A percentile compares a stretch with the other conserved stretches of the same genome.
Evolutionary conservation across 805 yeast genomes (phyloP).

Genomic region (Danielia reshetovae): DNA sequence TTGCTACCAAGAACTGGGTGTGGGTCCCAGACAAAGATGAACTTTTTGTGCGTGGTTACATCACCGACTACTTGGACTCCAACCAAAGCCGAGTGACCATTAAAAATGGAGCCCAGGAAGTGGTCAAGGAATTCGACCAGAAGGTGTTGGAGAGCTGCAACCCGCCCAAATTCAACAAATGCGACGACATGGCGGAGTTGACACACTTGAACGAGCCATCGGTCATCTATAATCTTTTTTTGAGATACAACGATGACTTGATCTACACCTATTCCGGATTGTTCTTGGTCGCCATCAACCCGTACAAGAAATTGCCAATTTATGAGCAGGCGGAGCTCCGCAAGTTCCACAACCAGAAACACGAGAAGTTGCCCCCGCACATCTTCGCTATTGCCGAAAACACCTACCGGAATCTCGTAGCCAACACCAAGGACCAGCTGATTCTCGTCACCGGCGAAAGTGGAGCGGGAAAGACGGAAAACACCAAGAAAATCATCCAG

Average conservation of each 20-base stretch:
- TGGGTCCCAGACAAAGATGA: conserved; percentile 68
- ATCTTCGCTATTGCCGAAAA: conserved; percentile 86
- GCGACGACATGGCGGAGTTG: conserved; percentile 92
- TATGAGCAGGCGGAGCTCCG: conserved; percentile 59
- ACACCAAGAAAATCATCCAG: conserved; percentile 90
- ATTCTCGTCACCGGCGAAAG: conserved; percentile 97
- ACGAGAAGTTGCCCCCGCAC: conserved; percentile 62
- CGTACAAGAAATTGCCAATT: conserved; percentile 71
- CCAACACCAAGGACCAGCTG: conserved; percentile 73
- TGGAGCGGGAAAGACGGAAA: conserved; percentile 99
- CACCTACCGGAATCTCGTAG: conserved; percentile 72
- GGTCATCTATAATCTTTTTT: conserved; percentile 77
- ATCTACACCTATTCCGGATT: conserved; percentile 95
- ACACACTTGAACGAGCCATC: conserved; percentile 94
- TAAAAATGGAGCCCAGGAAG: conserved; percentile 39
- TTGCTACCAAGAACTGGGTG: conserved; percentile 53
- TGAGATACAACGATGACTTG: conserved; percentile 71
- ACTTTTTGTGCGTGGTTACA: conserved; percentile 58
- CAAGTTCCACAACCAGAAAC: conserved; percentile 42
- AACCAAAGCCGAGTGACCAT: conserved; percentile 35
- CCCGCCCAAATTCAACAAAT: conserved; percentile 85
- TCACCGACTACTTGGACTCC: conserved; percentile 42
- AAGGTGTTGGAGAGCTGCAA: conserved; percentile 61
- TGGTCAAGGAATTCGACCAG: conserved; percentile 38
- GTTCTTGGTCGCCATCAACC: conserved; percentile 92